Base-by-base conservation (phyloP, 192 early-diverging fungal species). In the Podila epicladia region DNA sequence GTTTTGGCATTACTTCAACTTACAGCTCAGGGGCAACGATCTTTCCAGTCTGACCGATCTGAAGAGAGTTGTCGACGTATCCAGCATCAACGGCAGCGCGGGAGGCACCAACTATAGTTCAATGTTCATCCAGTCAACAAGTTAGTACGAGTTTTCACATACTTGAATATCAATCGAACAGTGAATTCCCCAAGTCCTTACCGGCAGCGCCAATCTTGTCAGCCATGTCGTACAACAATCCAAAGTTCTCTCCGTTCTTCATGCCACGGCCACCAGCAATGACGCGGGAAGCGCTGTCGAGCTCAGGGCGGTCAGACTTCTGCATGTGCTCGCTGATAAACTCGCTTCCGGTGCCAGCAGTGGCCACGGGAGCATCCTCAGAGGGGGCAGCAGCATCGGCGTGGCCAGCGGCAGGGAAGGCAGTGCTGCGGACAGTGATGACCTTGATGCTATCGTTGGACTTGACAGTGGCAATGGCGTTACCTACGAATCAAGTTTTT, bases 41-140 rank as follows among this genome's bases (percentile, higher is more conserved):
- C 84, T 97, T 97, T 65, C 97, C 97, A 4, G 97, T 99, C 86
- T 99, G 97, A 19, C 97, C 97, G 64, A 99, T 94, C 87, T 99
- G 98, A 60, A 99, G 84, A 33, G 96, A 95, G 88, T 99, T 98
- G 87, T 93, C 92, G 58, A 94, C 96, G 85, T 94, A 99, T 35
- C 96, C 96, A 64, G 97, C 94, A 89, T 99, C 97, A 28, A 97
- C 96, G 32, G 97, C 97, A 67, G 97, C 97, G 72, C 97, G 95
- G 69, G 96, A 98, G 29, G 96, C 97, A 74, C 97, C 97, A 59
- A 98, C 97, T 94, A 84, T 37, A 59, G 6, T 33, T 33, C 33
- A 33, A 33, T 29, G 33, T 33, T 33, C 6, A 2, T 33, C 33
- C 33, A 33, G 3, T 33, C 33, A 33, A 5, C 33, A 33, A 6